Conservation (phyloP, 164 flowering plant genomes). For the Vitis amurensis region DNA sequence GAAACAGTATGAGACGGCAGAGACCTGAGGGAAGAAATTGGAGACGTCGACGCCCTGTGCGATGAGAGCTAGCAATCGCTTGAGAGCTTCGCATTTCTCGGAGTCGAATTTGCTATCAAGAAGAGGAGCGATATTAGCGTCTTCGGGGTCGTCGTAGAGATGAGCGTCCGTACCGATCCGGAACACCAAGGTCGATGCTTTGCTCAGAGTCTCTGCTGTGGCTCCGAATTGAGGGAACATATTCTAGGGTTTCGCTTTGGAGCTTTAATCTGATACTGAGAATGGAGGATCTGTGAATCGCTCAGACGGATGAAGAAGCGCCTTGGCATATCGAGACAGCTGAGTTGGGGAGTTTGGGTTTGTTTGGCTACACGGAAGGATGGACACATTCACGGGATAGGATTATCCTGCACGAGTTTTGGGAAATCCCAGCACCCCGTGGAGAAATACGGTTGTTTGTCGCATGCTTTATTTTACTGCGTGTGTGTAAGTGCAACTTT, state of each 20-base stretch:
- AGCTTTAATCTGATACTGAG: too few species aligned
- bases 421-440: too few species aligned
- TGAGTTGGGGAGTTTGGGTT: too few species aligned
- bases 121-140: constrained; percentile 82
- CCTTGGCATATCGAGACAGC: too few species aligned
- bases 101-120: constrained; percentile 94
- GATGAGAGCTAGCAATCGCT: constrained; percentile 94
- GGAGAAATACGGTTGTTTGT: too few species aligned
- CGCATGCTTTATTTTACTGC: too few species aligned
- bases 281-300: too few species aligned
- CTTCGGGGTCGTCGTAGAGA: constrained; percentile 99
- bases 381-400: too few species aligned
- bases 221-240: constrained; percentile 93
- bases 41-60: constrained; percentile 97
- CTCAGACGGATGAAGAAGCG: too few species aligned
- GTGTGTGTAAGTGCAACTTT: too few species aligned
- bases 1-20: neutral
- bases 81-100: constrained; percentile 93
- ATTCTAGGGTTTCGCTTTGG: constrained; percentile 3
- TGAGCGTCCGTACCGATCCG: constrained; percentile 98
- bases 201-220: constrained; percentile 85
- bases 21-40: constrained; percentile 96
- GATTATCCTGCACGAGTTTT: too few species aligned
- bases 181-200: constrained; percentile 88
- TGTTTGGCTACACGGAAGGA: too few species aligned